These are phyloP conservation scores for Solanum rostratum DNA, from an alignment of 257 asterid species.

Conservation along the genomic window DNA sequence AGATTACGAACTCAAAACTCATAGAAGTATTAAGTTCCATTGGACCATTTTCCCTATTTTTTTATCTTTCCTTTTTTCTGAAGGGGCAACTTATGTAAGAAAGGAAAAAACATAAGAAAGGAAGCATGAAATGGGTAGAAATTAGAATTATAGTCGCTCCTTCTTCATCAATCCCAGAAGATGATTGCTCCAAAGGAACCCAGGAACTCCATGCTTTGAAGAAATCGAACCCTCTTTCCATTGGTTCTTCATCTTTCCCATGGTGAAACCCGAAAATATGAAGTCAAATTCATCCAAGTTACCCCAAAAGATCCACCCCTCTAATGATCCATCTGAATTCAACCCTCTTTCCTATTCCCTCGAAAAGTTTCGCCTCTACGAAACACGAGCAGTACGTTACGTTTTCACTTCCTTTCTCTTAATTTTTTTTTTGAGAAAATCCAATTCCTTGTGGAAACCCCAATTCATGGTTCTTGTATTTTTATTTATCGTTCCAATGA, in stretches of 20 bases:
- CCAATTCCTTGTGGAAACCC: neutral
- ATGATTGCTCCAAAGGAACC: slow-evolving; percentile 1
- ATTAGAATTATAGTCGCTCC: neutral
- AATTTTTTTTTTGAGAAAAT: neutral
- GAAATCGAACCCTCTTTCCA: neutral
- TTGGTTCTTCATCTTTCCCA: neutral
- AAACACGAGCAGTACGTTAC: slow-evolving; percentile 1
- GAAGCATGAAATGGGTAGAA: neutral
- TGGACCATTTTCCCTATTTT: too few species aligned
- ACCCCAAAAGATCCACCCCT: slow-evolving; percentile 41
- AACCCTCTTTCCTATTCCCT: slow-evolving; percentile 67
- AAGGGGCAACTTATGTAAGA: neutral
- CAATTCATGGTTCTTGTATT: neutral
- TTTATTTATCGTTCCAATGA: neutral
- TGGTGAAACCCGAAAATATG: slow-evolving; percentile 56
- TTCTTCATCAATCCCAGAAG: neutral
- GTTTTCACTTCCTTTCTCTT: neutral
- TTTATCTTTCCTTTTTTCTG: neutral
- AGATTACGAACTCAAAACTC: too few species aligned
- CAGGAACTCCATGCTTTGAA: neutral
- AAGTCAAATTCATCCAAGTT: slow-evolving; percentile 41
- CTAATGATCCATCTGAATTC: slow-evolving; percentile 38
- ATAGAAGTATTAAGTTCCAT: too few species aligned
- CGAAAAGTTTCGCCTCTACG: slow-evolving; percentile 96
- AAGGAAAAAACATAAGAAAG: neutral